These are phyloP conservation scores for Globisporangium cederbergense DNA, from an alignment of 352 stramenopile genomes.

Conservation along the genomic window DNA sequence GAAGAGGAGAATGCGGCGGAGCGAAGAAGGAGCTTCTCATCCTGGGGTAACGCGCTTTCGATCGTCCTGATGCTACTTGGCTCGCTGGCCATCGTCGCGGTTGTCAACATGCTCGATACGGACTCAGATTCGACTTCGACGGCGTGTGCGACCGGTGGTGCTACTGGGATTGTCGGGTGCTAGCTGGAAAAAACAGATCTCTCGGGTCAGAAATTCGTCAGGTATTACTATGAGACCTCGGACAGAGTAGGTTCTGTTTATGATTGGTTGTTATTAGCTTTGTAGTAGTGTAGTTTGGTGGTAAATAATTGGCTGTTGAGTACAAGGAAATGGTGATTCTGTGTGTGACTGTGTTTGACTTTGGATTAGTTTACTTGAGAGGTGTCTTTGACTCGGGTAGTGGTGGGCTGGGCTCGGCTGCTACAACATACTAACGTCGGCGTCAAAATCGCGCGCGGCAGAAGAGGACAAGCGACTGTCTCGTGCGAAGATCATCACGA, in stretches of 20 bases:
- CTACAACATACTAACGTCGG: slow-evolving; percentile 7
- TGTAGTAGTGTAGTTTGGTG: not conserved
- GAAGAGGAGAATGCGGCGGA: not conserved
- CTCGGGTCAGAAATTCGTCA: not conserved
- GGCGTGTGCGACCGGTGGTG: not conserved
- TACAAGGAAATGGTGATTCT: not conserved
- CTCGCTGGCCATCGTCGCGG: slow-evolving; percentile 5
- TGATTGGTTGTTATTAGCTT: not conserved
- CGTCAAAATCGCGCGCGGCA: not conserved
- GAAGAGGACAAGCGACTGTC: not conserved
- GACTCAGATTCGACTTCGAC: not conserved
- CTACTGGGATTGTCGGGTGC: not conserved
- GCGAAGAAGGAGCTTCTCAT: not conserved
- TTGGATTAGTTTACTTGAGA: slow-evolving; percentile 10
- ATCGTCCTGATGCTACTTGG: slow-evolving; percentile 1
- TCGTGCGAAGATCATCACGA: not conserved
- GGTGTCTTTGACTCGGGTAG: not conserved
- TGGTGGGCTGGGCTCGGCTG: not conserved
- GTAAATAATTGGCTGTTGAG: not conserved
- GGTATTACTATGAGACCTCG: not conserved
- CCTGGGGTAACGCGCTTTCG: not conserved
- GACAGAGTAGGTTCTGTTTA: not conserved
- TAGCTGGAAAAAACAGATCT: not conserved
- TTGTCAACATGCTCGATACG: slow-evolving; percentile 4
- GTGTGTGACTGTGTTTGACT: not conserved